Evolutionary conservation across 2,329 filamentous ascomycete genomes (phyloP).

Genomic region (Penicillium sp.): DNA sequence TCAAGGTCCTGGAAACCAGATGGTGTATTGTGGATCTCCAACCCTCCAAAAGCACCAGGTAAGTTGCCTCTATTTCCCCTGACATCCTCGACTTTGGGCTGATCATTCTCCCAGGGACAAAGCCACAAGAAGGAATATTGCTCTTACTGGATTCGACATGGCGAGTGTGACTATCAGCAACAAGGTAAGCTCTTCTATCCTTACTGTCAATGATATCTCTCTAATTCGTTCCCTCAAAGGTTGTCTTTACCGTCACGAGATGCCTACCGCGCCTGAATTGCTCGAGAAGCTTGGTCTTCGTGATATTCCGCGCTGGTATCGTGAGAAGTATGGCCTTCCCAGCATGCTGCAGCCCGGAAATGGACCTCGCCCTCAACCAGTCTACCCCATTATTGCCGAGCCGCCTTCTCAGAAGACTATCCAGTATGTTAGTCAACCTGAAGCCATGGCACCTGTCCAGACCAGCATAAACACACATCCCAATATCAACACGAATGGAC

Average conservation of each 20-base stretch:
- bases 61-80: background rate
- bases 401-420: background rate
- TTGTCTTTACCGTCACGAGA: conserved; percentile 88
- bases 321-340: conserved; percentile 48
- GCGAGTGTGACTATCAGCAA: conserved; percentile 81
- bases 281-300: conserved; percentile 71
- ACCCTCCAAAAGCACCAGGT: background rate
- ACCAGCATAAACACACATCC: background rate
- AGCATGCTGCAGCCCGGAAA: conserved; percentile 32
- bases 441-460: background rate
- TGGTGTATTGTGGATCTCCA: background rate
- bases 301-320: conserved; percentile 61
- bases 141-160: conserved; percentile 86
- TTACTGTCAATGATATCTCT: background rate
- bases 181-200: conserved; percentile 54
- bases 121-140: conserved; percentile 73
- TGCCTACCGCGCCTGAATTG: conserved; percentile 71
- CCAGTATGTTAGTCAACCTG: background rate
- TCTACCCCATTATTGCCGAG: background rate
- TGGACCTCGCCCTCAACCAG: background rate
- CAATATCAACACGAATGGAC: background rate
- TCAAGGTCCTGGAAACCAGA: background rate
- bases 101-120: background rate
- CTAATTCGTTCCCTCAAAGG: conserved; percentile 43
- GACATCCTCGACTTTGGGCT: too few relatives aligned